Conservation (phyloP, 2,329 filamentous ascomycete species). For the Penicillium sp. region DNA sequence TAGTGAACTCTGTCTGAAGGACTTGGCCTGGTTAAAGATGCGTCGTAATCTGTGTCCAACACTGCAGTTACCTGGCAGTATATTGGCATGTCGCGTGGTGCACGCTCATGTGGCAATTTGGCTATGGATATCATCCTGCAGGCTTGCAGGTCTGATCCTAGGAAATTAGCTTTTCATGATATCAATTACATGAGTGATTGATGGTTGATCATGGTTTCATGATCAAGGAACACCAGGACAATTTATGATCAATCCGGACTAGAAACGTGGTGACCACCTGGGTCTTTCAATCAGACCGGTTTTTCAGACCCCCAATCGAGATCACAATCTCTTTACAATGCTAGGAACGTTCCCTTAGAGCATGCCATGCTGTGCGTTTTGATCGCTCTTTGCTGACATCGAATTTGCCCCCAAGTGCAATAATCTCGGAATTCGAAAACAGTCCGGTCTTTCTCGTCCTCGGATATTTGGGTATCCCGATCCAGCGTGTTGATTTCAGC, state of each 20-base stretch:
- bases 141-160: too few relatives aligned
- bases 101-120: not conserved
- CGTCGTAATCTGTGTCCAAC: not conserved
- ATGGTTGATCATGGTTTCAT: too few relatives aligned
- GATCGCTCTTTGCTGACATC: not conserved
- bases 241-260: not conserved
- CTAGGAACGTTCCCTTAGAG: not conserved
- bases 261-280: not conserved
- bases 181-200: too few relatives aligned
- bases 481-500: not conserved
- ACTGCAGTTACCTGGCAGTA: too few relatives aligned
- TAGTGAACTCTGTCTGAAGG: not conserved
- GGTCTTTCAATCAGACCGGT: not conserved
- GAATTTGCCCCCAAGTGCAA: not conserved
- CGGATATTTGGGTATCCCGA: not conserved
- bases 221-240: too few relatives aligned
- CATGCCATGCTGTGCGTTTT: not conserved
- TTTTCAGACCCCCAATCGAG: not conserved
- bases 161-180: too few relatives aligned
- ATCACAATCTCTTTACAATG: not conserved
- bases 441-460: too few relatives aligned
- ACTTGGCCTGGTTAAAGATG: constrained; percentile 1
- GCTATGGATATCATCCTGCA: too few relatives aligned
- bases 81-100: not conserved
- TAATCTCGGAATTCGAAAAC: not conserved